Conservation (phyloP, 1,139 yeast genomes). For the Schizosaccharomyces versatilis region DNA sequence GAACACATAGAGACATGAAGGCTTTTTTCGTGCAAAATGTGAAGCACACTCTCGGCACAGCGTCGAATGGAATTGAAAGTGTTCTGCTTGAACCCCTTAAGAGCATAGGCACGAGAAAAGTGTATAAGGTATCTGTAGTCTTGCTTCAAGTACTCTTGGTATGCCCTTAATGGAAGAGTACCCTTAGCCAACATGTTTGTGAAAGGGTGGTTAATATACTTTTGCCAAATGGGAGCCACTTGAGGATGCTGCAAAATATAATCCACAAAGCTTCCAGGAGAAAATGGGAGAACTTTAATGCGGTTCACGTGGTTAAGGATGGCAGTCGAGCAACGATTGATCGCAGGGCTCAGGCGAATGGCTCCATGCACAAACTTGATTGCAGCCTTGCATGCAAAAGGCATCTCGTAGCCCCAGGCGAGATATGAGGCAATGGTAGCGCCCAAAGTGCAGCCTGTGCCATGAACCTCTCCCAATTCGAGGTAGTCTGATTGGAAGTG, state of each 20-base stretch:
- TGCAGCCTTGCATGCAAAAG: slow-evolving; percentile 32
- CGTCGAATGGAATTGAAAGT: slow-evolving; percentile 25
- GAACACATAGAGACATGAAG: slow-evolving; percentile 30
- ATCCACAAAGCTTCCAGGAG: slow-evolving; percentile 25
- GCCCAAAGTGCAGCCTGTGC: slow-evolving; percentile 71
- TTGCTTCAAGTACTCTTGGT: slow-evolving; percentile 41
- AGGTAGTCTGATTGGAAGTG: slow-evolving; percentile 31
- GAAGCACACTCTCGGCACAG: slow-evolving; percentile 31
- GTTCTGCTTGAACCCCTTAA: slow-evolving; percentile 38
- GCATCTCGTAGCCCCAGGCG: slow-evolving; percentile 30
- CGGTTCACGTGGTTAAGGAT: neutral
- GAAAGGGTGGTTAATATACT: slow-evolving; percentile 37
- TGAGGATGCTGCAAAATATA: slow-evolving; percentile 36
- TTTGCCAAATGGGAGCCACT: slow-evolving; percentile 30
- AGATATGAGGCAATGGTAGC: slow-evolving; percentile 56
- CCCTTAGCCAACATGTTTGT: slow-evolving; percentile 33
- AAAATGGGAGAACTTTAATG: slow-evolving; percentile 10
- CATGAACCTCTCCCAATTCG: slow-evolving; percentile 44
- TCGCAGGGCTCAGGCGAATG: slow-evolving; percentile 20
- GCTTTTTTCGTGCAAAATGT: slow-evolving; percentile 33
- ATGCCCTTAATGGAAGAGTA: slow-evolving; percentile 28
- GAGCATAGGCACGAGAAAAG: slow-evolving; percentile 45
- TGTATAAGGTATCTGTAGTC: slow-evolving; percentile 50
- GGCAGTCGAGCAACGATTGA: slow-evolving; percentile 17
- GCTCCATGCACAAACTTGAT: slow-evolving; percentile 40